phyloP scores from a whole-genome alignment of 805 yeast species.

The Candida pseudofarinosa region DNA sequence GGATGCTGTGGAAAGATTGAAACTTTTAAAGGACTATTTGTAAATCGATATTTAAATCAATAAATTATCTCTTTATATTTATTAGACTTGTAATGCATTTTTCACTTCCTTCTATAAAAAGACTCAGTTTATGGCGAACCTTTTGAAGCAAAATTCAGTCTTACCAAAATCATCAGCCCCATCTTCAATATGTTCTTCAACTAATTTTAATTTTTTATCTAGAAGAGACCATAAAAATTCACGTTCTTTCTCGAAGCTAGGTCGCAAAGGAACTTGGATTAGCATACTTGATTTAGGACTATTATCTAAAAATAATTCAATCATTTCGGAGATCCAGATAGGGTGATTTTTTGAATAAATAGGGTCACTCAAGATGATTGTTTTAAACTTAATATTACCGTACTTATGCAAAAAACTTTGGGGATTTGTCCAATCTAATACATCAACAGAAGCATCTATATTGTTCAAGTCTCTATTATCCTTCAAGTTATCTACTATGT shows the following conservation, averaged over 20 bases:
- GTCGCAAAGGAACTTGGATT: conserved; percentile 74
- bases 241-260: conserved; percentile 63
- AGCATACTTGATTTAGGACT: conserved; percentile 43
- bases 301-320: conserved; percentile 41
- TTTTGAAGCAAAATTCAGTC: conserved; percentile 53
- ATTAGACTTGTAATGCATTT: not conserved
- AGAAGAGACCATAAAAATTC: conserved; percentile 55
- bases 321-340: conserved; percentile 58
- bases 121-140: conserved; percentile 11
- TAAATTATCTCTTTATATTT: too few relatives aligned
- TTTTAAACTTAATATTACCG: conserved; percentile 40
- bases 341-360: conserved; percentile 85
- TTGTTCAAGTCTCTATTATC: conserved; percentile 57
- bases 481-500: conserved; percentile 64
- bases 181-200: conserved; percentile 41
- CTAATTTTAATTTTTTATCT: conserved; percentile 29
- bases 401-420: conserved; percentile 21
- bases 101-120: too few relatives aligned
- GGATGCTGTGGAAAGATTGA: conserved; percentile 76
- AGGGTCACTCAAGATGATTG: conserved; percentile 81
- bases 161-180: conserved; percentile 89
- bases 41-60: conserved; percentile 6
- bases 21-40: conserved; percentile 61
- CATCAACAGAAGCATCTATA: conserved; percentile 33
- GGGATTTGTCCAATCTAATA: conserved; percentile 79